A percentile compares a stretch with the other conserved stretches of the same genome.
Evolutionary conservation across 805 yeast genomes (phyloP).

Genomic region (Candida ponderosae): DNA sequence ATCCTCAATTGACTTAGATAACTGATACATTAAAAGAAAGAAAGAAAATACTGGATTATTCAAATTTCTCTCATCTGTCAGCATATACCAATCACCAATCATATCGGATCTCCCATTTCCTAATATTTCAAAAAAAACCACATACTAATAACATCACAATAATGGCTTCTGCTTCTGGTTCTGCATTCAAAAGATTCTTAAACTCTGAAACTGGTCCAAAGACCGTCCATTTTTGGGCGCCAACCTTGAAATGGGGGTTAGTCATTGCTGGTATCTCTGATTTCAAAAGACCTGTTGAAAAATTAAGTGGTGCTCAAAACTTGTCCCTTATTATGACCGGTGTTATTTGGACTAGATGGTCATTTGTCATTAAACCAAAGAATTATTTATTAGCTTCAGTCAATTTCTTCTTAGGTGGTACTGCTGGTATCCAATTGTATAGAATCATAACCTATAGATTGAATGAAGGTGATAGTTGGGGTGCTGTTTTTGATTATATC

Average conservation of each 20-base stretch:
- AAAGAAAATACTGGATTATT: too few species aligned
- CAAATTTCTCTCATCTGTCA: too few species aligned
- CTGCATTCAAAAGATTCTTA: conserved; percentile 62
- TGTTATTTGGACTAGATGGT: conserved; percentile 97
- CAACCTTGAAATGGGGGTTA: conserved; percentile 54
- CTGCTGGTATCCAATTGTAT: conserved; percentile 76
- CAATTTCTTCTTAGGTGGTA: conserved; percentile 85
- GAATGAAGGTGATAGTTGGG: conserved; percentile 51
- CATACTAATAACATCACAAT: too few species aligned
- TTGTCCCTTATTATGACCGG: conserved; percentile 46
- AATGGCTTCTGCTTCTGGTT: conserved; percentile 17
- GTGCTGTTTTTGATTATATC: conserved; percentile 53
- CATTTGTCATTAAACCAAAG: conserved; percentile 85
- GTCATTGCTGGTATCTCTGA: conserved; percentile 91
- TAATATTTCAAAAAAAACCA: too few species aligned
- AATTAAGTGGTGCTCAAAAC: conserved; percentile 79
- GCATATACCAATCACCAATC: too few species aligned
- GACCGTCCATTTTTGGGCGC: conserved; percentile 95
- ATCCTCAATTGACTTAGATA: too few species aligned
- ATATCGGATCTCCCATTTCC: too few species aligned
- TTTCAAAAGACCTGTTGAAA: conserved; percentile 84
- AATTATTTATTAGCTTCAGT: conserved; percentile 85
- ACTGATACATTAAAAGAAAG: too few species aligned
- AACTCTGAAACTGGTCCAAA: conserved; percentile 91
- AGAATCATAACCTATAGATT: conserved; percentile 67